A percentile compares a stretch with the other conserved stretches of the same genome.
Conservation (phyloP, 208 protist genomes). For the Blechomonas ayalai region DNA sequence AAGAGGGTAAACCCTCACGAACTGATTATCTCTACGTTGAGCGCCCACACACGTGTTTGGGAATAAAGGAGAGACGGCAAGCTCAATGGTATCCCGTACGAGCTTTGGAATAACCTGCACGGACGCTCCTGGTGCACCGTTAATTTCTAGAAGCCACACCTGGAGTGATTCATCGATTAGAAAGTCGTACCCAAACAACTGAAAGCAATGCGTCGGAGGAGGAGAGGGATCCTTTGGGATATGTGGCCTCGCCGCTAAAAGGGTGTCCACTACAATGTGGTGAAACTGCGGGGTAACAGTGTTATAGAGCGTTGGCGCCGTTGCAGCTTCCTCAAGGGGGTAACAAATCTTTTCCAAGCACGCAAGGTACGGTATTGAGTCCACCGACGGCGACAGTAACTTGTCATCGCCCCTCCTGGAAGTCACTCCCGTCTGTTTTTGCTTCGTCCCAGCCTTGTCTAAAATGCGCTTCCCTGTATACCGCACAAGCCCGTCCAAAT, state of each 20-base stretch:
- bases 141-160: constrained; percentile 69
- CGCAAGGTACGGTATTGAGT: not conserved
- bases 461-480: constrained; percentile 46
- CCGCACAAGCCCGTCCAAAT: constrained; percentile 70
- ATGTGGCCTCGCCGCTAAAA: constrained; percentile 30
- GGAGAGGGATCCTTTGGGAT: constrained; percentile 32
- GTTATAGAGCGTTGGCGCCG: constrained; percentile 32
- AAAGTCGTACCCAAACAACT: constrained; percentile 72
- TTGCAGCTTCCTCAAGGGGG: constrained; percentile 6
- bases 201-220: constrained; percentile 39
- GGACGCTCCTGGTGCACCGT: constrained; percentile 47
- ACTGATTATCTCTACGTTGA: constrained; percentile 28
- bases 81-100: constrained; percentile 72
- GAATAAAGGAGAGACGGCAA: constrained; percentile 50
- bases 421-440: too few species aligned
- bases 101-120: constrained; percentile 38
- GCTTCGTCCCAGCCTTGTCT: constrained; percentile 3
- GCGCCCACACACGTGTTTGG: constrained; percentile 26
- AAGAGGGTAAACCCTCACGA: constrained; percentile 47
- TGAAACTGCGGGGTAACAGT: constrained; percentile 70
- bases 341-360: not conserved
- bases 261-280: constrained; percentile 55
- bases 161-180: constrained; percentile 51
- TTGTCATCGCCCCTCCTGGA: not conserved
- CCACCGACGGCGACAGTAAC: not conserved